phyloP scores from a whole-genome alignment of 1,284 basidiomycete genomes.

The Rugosomyces carneus region DNA sequence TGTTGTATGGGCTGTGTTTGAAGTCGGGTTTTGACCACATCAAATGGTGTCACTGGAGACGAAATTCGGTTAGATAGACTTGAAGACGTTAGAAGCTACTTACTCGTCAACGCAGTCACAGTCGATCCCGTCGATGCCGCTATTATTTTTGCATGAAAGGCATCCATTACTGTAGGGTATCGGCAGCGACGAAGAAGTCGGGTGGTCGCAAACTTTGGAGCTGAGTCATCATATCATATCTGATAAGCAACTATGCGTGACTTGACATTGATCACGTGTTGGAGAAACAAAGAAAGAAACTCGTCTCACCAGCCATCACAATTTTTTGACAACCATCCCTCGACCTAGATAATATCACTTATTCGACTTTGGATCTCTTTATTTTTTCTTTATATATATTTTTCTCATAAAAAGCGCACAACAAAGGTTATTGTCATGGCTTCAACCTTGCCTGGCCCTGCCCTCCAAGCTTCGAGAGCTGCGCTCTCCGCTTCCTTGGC shows the following conservation, averaged over 20 bases:
- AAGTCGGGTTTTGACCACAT: conserved; percentile 89
- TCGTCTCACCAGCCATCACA: conserved; percentile 3
- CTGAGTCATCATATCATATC: conserved; percentile 5
- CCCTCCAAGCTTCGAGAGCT: conserved; percentile 67
- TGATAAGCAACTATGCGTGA: conserved; percentile 13
- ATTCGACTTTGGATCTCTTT: conserved; percentile 7
- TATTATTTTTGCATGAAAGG: conserved; percentile 71
- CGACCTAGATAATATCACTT: conserved; percentile 12
- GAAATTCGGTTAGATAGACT: not conserved
- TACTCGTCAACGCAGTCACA: conserved; percentile 80
- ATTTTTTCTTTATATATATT: not conserved
- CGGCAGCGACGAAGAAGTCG: too few species aligned
- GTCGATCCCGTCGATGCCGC: conserved; percentile 79
- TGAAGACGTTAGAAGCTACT: conserved; percentile 20
- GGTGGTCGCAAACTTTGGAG: not conserved
- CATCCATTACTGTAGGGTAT: too few species aligned
- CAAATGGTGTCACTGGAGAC: conserved; percentile 85
- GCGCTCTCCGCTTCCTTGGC: conserved; percentile 65
- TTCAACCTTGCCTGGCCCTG: conserved; percentile 51
- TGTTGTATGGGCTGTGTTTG: conserved; percentile 68
- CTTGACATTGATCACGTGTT: conserved; percentile 13
- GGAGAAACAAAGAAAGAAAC: conserved; percentile 3
- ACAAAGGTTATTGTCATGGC: conserved; percentile 23
- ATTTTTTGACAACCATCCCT: too few species aligned
- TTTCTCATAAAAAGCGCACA: conserved; percentile 6